Conservation (phyloP, 2,329 filamentous ascomycete species). For the Cladophialophora psammophila region DNA sequence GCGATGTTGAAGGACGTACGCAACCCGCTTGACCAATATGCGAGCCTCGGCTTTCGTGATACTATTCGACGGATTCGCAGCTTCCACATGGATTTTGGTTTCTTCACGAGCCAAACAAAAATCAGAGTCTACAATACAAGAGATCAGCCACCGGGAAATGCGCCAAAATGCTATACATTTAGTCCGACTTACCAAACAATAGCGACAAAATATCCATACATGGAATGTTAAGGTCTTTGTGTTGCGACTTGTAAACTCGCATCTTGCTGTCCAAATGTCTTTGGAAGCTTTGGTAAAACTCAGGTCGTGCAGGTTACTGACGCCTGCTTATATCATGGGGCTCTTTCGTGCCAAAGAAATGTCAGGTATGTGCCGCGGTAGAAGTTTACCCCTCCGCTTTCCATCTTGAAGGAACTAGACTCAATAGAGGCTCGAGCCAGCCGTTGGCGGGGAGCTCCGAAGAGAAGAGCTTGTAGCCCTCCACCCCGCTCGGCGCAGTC, state of each 20-base stretch:
- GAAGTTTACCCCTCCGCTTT: background rate
- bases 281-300: background rate
- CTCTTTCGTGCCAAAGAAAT: background rate
- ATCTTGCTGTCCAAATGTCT: background rate
- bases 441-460: background rate
- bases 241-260: background rate
- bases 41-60: constrained; percentile 1
- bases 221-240: background rate
- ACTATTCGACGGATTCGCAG: background rate
- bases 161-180: background rate
- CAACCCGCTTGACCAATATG: background rate
- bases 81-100: constrained; percentile 4
- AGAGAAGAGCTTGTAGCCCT: too few relatives aligned
- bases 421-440: background rate
- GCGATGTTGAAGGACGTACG: background rate
- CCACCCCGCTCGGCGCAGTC: too few relatives aligned
- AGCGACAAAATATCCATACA: background rate
- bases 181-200: background rate
- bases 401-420: background rate
- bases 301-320: background rate
- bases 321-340: background rate
- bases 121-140: background rate
- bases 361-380: background rate
- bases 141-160: background rate
- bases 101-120: background rate